Percentiles rank a stretch among this genome's conserved stretches.
Conservation (phyloP, 2,329 filamentous ascomycete genomes). For the Neurospora sp. region DNA sequence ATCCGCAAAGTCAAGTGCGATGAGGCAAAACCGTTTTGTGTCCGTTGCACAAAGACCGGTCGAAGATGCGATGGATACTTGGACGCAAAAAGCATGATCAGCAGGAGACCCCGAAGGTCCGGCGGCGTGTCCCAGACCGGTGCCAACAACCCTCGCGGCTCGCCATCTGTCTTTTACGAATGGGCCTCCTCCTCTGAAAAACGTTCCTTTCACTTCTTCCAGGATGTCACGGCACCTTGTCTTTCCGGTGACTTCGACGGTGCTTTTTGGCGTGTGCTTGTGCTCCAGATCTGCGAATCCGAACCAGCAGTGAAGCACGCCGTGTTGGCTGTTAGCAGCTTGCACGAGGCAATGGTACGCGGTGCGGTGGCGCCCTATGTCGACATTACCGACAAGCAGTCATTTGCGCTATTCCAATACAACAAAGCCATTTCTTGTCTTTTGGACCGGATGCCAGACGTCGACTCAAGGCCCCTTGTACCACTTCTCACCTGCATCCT, state of each 20-base stretch:
- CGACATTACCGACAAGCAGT: conserved; percentile 12
- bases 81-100: conserved; percentile 18
- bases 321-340: conserved; percentile 37
- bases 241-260: conserved; percentile 33
- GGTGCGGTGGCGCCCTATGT: conserved; percentile 15
- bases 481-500: conserved; percentile 37
- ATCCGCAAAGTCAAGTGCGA: conserved; percentile 48
- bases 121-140: conserved; percentile 1
- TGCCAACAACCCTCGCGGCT: conserved; percentile 9
- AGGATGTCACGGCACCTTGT: conserved; percentile 27
- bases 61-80: conserved; percentile 47
- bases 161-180: conserved; percentile 17
- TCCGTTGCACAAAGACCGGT: conserved; percentile 43
- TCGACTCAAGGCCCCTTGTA: conserved; percentile 21
- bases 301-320: conserved; percentile 39
- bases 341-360: conserved; percentile 28
- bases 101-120: conserved; percentile 14
- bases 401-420: conserved; percentile 36
- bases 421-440: conserved; percentile 36
- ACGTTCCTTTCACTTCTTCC: conserved; percentile 30
- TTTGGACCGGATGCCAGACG: conserved; percentile 24
- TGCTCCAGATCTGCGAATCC: conserved; percentile 33
- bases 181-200: conserved; percentile 23
- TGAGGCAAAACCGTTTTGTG: conserved; percentile 41
- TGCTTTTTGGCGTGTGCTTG: conserved; percentile 33